A percentile compares a stretch with the other conserved stretches of the same genome.
phyloP scores from a whole-genome alignment of 305 asterid species.

The Galium porrigens region DNA sequence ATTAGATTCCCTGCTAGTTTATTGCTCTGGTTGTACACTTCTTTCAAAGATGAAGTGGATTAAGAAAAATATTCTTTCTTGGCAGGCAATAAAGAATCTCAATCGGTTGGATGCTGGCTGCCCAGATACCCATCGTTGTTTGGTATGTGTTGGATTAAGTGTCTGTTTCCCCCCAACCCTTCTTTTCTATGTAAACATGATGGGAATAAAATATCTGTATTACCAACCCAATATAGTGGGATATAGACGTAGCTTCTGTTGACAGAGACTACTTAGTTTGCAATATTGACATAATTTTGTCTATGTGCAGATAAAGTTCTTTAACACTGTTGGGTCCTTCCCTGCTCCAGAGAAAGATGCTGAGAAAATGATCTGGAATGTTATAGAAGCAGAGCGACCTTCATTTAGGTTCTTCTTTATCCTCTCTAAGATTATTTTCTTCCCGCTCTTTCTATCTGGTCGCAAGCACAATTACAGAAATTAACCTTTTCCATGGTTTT shows the following conservation, averaged over 20 bases:
- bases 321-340: conserved; percentile 62
- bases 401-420: conserved; percentile 45
- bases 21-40: conserved; percentile 3
- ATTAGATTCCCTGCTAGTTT: background rate
- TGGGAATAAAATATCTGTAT: background rate
- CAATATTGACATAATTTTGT: conserved; percentile 7
- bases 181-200: background rate
- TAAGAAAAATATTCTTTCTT: conserved; percentile 14
- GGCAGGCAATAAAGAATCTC: conserved; percentile 81
- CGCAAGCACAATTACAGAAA: background rate
- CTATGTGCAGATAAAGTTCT: conserved; percentile 59
- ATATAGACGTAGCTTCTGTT: background rate
- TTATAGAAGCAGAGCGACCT: conserved; percentile 72
- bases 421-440: background rate
- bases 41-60: conserved; percentile 11
- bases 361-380: conserved; percentile 70
- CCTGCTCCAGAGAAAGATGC: conserved; percentile 57
- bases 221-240: background rate
- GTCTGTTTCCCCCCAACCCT: background rate
- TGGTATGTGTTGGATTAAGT: conserved; percentile 40
- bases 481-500: background rate
- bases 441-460: background rate
- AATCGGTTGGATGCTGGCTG: conserved; percentile 56
- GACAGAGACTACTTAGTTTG: background rate
- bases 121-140: conserved; percentile 81